Conservation (phyloP, 176 grass and related monocot genomes). For the Ananas comosus region DNA sequence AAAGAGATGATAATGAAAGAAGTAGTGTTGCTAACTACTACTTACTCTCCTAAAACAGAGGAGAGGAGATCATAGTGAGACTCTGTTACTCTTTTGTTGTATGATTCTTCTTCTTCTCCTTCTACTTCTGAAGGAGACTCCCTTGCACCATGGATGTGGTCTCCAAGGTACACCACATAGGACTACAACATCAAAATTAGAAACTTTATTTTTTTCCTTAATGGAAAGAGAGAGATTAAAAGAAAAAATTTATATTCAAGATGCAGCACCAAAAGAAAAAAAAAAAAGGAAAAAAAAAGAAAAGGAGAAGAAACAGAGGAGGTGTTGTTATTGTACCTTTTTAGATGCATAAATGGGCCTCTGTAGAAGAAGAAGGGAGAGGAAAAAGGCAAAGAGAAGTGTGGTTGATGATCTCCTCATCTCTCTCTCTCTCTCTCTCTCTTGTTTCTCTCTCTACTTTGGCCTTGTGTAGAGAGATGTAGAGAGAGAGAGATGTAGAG, state of each 20-base stretch:
- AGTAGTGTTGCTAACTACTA: neutral
- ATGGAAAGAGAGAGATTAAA: neutral
- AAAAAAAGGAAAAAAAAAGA: neutral
- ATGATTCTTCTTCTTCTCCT: neutral
- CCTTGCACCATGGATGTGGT: constrained; percentile 24
- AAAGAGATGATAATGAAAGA: neutral
- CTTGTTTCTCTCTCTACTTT: neutral
- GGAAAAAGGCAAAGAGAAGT: constrained; percentile 1
- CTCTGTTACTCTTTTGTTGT: constrained; percentile 22
- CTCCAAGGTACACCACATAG: constrained; percentile 79
- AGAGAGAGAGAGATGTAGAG: neutral
- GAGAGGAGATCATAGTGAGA: constrained; percentile 56
- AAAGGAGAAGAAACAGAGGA: neutral
- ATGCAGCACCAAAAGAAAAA: neutral
- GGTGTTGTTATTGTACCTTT: neutral
- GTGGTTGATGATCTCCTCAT: neutral
- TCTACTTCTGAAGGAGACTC: constrained; percentile 19
- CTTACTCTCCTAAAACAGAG: constrained; percentile 43
- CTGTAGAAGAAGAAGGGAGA: neutral
- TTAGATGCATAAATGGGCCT: neutral
- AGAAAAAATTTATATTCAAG: neutral
- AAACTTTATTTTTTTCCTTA: constrained; percentile 1
- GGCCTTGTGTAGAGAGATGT: neutral
- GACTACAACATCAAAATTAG: constrained; percentile 18
- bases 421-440: neutral